Evolutionary conservation across 441 rosid genomes (phyloP).

Genomic region (Pelargonium australe): DNA sequence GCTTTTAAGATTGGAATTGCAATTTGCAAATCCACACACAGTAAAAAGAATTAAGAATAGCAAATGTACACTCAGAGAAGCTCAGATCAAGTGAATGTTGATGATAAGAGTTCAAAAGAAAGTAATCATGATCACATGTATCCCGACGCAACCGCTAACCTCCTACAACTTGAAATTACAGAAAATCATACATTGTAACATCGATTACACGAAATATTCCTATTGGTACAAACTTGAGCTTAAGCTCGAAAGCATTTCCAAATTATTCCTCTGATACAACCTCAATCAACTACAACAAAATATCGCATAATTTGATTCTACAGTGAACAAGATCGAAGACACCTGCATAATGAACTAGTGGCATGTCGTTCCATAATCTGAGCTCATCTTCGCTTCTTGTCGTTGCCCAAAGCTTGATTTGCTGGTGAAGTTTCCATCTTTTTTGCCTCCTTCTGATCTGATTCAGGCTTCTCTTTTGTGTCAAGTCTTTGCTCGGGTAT

Average conservation of each 20-base stretch:
- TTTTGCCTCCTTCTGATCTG: background rate
- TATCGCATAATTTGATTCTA: background rate
- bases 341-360: too few species aligned
- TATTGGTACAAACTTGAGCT: conserved; percentile 12
- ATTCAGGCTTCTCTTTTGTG: background rate
- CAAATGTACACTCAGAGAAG: too few species aligned
- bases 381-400: background rate
- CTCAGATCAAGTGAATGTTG: too few species aligned
- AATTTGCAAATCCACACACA: too few species aligned
- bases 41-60: too few species aligned
- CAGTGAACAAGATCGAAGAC: background rate
- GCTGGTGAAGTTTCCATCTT: background rate
- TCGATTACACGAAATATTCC: background rate
- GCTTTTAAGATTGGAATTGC: too few species aligned
- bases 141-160: background rate
- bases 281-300: background rate
- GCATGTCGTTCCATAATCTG: background rate
- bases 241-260: background rate
- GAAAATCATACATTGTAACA: background rate
- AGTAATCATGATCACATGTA: too few species aligned
- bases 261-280: conserved; percentile 5
- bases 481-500: background rate
- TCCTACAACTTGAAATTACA: conserved; percentile 9
- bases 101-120: too few species aligned
- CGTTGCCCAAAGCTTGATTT: background rate